A percentile compares a stretch with the other conserved stretches of the same genome.
Evolutionary conservation across 2,329 filamentous ascomycete species (phyloP).

Genomic region (Aspergillus udagawae): DNA sequence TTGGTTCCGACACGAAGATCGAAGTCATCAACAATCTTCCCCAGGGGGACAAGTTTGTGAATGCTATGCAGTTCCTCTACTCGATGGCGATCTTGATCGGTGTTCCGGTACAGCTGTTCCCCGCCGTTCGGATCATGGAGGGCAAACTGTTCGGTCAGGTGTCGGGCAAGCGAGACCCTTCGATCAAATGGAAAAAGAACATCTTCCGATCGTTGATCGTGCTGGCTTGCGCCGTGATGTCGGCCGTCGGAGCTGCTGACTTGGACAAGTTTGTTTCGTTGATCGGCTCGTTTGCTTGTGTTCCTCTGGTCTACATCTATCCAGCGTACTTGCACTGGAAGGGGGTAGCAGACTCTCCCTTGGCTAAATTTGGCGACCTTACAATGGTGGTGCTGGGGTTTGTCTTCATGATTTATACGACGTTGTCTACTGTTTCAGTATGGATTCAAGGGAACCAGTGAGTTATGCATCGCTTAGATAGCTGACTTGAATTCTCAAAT

Average conservation of each 20-base stretch:
- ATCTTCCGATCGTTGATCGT: conserved; percentile 87
- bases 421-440: conserved; percentile 53
- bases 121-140: conserved; percentile 89
- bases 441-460: conserved; percentile 13
- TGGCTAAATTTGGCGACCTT: conserved; percentile 57
- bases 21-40: conserved; percentile 93
- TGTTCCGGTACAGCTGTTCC: conserved; percentile 91
- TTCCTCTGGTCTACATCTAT: conserved; percentile 93
- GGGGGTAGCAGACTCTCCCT: conserved; percentile 57
- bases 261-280: conserved; percentile 94
- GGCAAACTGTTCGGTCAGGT: conserved; percentile 86
- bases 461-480: background rate
- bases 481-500: background rate
- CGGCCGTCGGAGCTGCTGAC: conserved; percentile 84
- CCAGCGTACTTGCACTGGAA: conserved; percentile 71
- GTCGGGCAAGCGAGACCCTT: conserved; percentile 88
- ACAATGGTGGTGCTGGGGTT: conserved; percentile 60
- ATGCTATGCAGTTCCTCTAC: conserved; percentile 91
- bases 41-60: conserved; percentile 87
- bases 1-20: conserved; percentile 87
- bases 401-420: conserved; percentile 69
- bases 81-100: conserved; percentile 87
- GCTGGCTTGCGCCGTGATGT: conserved; percentile 75
- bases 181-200: conserved; percentile 99
- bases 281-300: conserved; percentile 93